These are phyloP conservation scores for Withania somnifera DNA, from an alignment of 305 asterid genomes.

Conservation along the genomic window DNA sequence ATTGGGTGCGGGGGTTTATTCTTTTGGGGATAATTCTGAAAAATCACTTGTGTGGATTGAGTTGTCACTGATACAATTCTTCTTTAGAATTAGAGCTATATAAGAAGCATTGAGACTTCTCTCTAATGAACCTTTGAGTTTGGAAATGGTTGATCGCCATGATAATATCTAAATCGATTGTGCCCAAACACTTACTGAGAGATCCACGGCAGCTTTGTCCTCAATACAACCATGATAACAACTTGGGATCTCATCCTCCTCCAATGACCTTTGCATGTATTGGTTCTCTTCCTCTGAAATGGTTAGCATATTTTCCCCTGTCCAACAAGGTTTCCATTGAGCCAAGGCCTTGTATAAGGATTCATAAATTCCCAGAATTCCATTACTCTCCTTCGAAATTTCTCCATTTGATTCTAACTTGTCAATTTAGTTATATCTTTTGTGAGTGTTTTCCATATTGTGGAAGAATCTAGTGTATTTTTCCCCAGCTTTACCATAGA, in stretches of 20 bases:
- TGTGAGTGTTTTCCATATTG: background rate
- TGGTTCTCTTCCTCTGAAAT: background rate
- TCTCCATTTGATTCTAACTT: background rate
- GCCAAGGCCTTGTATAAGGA: background rate
- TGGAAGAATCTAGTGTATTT: background rate
- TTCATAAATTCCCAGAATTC: background rate
- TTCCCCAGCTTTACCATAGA: background rate
- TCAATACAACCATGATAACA: background rate
- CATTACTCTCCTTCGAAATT: background rate
- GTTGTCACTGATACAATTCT: background rate
- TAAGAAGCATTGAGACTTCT: background rate
- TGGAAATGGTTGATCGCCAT: background rate
- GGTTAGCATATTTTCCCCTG: background rate
- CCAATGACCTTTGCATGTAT: background rate
- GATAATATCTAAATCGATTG: background rate
- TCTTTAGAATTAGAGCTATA: background rate
- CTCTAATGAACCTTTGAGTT: background rate
- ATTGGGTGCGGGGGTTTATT: too few species aligned
- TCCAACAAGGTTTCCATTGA: background rate
- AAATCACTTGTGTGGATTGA: background rate
- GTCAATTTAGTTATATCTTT: background rate
- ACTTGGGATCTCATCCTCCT: background rate
- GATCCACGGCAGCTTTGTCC: background rate
- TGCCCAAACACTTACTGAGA: background rate
- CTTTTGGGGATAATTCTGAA: background rate